Base-by-base conservation (phyloP, 2,329 filamentous ascomycete species). In the Ophiosphaerella herpotricha region DNA sequence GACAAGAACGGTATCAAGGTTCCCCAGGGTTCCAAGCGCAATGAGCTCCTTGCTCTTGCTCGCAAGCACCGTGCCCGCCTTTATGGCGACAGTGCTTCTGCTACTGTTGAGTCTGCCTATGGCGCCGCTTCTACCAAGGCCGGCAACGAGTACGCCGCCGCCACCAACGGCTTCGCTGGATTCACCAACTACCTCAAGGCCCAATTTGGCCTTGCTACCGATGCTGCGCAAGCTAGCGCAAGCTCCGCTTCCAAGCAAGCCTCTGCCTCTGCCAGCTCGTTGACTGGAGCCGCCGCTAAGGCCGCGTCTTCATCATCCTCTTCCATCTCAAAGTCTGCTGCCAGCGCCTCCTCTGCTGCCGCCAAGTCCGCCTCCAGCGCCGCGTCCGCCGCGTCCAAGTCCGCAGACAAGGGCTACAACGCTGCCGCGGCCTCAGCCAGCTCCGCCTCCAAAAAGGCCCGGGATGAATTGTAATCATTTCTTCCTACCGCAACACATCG, bases 1-100 rank as follows among this genome's bases (percentile, higher is more conserved):
- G 93, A 97, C 78, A 90, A 92, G 81, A 94, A 97, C 64, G 85
- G 85, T 50, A 88, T 99, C 69, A 82, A 82, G 78, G 90, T 97
- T 43, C 94, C 94, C 8, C 93, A 97, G 70, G 94, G 93, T 40
- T 95, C 90, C 68, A 92, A 89, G 80, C 80, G 85, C 61, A 95
- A 97, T 66, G 93, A 99, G 74, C 83, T 97, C 23, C 80, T 95
- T 45, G 91, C 93, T 45, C 83, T 97, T 55, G 88, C 93, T 57
- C 91, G 93, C 71, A 95, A 94, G 81, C 85, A 96, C 76, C 87
- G 89, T 51, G 87, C 88, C 50, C 79, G 85, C 50, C 78, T 93
- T 39, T 78, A 86, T 14, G 87, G 85, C 52, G 86, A 91, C 64
- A 89, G 82, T 43, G 73, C 83, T 29, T 67, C 67, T 29, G 66